A percentile compares a stretch with the other conserved stretches of the same genome.
Conservation (phyloP, 1,284 basidiomycete species). For the Mycena citricolor region DNA sequence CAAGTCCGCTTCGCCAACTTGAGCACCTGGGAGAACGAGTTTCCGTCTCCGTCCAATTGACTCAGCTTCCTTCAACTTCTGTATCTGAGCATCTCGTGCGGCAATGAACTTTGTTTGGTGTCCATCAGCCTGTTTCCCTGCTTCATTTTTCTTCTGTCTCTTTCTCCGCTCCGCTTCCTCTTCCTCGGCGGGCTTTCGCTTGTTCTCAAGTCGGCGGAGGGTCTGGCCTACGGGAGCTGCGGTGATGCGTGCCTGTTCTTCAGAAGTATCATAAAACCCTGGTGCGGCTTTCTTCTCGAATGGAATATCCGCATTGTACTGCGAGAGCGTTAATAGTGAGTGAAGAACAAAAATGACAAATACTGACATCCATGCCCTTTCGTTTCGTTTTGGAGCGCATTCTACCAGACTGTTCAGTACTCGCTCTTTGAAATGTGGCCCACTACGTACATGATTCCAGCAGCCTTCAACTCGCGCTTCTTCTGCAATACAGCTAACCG, state of each 20-base stretch:
- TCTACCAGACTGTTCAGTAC: conserved; percentile 36
- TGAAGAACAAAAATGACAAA: conserved; percentile 4
- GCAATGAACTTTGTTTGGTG: conserved; percentile 92
- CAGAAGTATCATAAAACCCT: conserved; percentile 96
- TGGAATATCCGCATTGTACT: conserved; percentile 98
- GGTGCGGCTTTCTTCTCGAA: conserved; percentile 96
- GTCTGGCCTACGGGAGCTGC: conserved; percentile 91
- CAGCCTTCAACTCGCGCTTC: conserved; percentile 96
- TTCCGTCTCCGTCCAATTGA: conserved; percentile 89
- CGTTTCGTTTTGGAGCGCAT: conserved; percentile 91
- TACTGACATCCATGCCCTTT: conserved; percentile 92
- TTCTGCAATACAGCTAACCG: conserved; percentile 95
- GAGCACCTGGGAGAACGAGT: conserved; percentile 84
- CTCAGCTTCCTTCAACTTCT: conserved; percentile 96
- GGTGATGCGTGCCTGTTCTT: conserved; percentile 88
- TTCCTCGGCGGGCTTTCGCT: conserved; percentile 90
- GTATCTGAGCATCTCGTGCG: conserved; percentile 94
- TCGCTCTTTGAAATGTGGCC: conserved; percentile 1
- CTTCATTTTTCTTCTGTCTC: conserved; percentile 66
- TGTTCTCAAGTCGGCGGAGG: conserved; percentile 85
- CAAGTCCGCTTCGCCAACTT: conserved; percentile 94
- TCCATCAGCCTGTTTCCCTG: conserved; percentile 49
- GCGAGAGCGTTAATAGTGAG: conserved; percentile 12
- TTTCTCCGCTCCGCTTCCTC: conserved; percentile 79
- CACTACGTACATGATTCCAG: conserved; percentile 85